Percentiles rank a stretch among this genome's conserved stretches.
phyloP scores from a whole-genome alignment of 2,329 filamentous ascomycete genomes.

The Sporothrix brasiliensis region DNA sequence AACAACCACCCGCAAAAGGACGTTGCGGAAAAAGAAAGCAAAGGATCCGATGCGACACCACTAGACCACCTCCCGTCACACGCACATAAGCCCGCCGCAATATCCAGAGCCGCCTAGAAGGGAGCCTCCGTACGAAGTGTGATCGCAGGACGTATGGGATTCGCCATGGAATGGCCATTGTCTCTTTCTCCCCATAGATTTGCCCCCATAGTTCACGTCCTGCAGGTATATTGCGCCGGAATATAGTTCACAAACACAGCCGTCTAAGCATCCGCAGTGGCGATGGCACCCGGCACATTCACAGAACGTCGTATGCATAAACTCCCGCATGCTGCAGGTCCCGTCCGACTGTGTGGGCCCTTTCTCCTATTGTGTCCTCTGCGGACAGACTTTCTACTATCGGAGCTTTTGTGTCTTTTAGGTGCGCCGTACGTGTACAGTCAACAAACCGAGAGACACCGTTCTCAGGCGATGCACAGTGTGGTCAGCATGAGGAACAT shows the following conservation, averaged over 20 bases:
- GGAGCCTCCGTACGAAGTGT: neutral
- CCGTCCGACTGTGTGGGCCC: neutral
- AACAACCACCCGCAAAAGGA: neutral
- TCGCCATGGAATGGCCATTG: neutral
- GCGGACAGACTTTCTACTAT: neutral
- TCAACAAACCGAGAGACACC: neutral
- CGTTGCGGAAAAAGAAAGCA: conserved; percentile 10
- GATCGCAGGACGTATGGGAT: neutral
- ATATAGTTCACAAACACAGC: conserved; percentile 15
- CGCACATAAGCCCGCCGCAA: neutral
- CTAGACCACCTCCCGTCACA: neutral
- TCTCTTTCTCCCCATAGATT: neutral
- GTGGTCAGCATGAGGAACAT: neutral
- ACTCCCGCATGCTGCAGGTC: conserved; percentile 16
- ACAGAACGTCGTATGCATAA: conserved; percentile 16
- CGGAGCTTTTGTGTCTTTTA: conserved; percentile 4
- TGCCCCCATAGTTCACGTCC: neutral
- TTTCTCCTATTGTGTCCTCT: neutral
- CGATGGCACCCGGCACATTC: neutral
- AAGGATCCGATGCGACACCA: conserved; percentile 4
- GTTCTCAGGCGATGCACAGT: neutral
- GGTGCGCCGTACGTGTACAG: neutral
- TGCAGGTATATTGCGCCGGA: conserved; percentile 10
- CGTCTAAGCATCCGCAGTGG: neutral
- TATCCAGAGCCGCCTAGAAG: neutral